phyloP scores from a whole-genome alignment of 495 filamentous ascomycete species.

The Platismatia glauca region DNA sequence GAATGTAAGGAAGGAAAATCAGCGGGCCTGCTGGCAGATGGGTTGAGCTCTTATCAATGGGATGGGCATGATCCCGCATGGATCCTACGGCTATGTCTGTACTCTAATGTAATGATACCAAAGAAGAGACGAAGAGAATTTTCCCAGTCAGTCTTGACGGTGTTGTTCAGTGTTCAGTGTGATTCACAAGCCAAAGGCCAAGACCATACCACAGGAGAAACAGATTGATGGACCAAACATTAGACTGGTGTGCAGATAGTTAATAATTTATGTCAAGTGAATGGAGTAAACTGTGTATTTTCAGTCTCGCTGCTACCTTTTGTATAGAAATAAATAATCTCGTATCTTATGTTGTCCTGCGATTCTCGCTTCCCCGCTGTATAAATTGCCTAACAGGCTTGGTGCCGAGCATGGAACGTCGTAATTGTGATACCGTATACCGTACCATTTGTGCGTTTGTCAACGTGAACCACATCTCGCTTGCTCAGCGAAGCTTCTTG shows the following conservation, averaged over 20 bases:
- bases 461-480: background rate
- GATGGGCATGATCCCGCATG: background rate
- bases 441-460: background rate
- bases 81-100: slow-evolving; percentile 3
- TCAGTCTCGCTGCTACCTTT: background rate
- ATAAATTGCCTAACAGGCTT: background rate
- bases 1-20: background rate
- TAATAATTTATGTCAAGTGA: background rate
- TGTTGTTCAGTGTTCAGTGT: background rate
- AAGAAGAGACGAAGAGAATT: background rate
- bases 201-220: background rate
- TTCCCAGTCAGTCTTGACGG: background rate
- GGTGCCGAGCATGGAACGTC: background rate
- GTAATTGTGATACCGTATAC: background rate
- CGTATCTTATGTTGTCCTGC: background rate
- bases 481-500: background rate
- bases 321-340: background rate
- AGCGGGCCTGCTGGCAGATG: background rate
- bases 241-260: background rate
- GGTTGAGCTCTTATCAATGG: background rate
- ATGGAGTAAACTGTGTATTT: background rate
- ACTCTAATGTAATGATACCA: slow-evolving; percentile 9
- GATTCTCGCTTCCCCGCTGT: background rate
- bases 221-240: background rate
- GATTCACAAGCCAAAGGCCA: background rate